A percentile compares a stretch with the other conserved stretches of the same genome.
These are phyloP conservation scores for Ceratocystiopsis minuta DNA, from an alignment of 2,329 filamentous ascomycete genomes.

Conservation along the genomic window DNA sequence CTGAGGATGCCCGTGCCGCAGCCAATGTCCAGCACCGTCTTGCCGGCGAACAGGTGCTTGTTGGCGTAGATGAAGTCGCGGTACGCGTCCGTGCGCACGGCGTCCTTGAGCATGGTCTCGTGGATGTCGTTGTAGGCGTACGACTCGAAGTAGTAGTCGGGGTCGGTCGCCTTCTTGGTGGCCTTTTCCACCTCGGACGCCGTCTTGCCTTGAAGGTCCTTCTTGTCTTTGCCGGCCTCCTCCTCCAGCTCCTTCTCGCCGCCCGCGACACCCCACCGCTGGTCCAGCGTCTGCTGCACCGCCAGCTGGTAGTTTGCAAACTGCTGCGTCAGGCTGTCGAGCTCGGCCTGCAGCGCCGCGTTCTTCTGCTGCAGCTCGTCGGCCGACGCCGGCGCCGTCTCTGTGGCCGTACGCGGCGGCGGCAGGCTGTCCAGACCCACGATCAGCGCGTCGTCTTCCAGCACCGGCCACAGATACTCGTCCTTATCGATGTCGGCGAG, in stretches of 20 bases:
- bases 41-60: slow-evolving; percentile 70
- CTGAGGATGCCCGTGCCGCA: slow-evolving; percentile 68
- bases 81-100: slow-evolving; percentile 75
- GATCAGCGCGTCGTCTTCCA: slow-evolving; percentile 79
- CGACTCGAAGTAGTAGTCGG: slow-evolving; percentile 39
- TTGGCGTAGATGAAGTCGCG: slow-evolving; percentile 89
- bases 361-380: slow-evolving; percentile 27
- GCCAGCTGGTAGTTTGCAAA: slow-evolving; percentile 48
- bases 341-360: slow-evolving; percentile 38
- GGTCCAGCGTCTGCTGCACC: slow-evolving; percentile 48
- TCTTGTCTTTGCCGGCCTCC: slow-evolving; percentile 11
- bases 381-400: not conserved
- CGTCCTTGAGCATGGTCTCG: slow-evolving; percentile 88
- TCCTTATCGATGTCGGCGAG: slow-evolving; percentile 54
- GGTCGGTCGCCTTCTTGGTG: too few relatives aligned
- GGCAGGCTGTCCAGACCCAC: slow-evolving; percentile 71
- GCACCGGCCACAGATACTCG: slow-evolving; percentile 60
- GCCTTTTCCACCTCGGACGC: slow-evolving; percentile 10
- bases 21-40: slow-evolving; percentile 78
- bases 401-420: slow-evolving; percentile 19
- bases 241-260: slow-evolving; percentile 10
- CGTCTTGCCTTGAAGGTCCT: slow-evolving; percentile 15
- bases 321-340: slow-evolving; percentile 39
- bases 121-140: slow-evolving; percentile 59
- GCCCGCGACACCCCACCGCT: slow-evolving; percentile 41